Conservation (phyloP, 225 moss, liverwort and hornwort species). For the Sphagnum tenellum region DNA sequence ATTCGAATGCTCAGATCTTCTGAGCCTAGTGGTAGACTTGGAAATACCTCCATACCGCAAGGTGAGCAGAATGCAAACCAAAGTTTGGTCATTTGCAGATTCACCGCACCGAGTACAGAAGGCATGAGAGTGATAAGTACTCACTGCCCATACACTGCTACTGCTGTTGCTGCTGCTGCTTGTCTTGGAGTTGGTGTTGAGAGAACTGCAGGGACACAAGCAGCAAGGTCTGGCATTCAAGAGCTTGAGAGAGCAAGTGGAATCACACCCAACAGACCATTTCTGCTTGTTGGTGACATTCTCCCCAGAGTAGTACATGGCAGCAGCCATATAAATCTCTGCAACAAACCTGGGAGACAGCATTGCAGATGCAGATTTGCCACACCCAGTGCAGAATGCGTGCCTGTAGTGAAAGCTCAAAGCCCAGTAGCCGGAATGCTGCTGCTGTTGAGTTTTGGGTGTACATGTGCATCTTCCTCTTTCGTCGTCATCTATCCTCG, state of each 20-base stretch:
- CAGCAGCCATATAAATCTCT: conserved; percentile 60
- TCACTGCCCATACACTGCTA: conserved; percentile 46
- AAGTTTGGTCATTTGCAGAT: conserved; percentile 42
- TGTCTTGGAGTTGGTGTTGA: too few species aligned
- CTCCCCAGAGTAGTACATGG: conserved; percentile 49
- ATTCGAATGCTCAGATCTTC: not conserved
- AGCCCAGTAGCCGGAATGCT: conserved; percentile 33
- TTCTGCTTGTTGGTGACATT: conserved; percentile 22
- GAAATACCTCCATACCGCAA: conserved; percentile 47
- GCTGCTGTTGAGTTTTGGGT: conserved; percentile 18
- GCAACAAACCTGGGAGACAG: conserved; percentile 36
- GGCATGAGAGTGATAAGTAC: conserved; percentile 63
- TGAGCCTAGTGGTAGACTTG: conserved; percentile 18
- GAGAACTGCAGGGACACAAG: conserved; percentile 25
- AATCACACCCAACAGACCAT: conserved; percentile 50
- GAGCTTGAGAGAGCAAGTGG: conserved; percentile 49
- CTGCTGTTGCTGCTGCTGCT: not conserved
- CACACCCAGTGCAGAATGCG: conserved; percentile 58
- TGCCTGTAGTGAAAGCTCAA: conserved; percentile 54
- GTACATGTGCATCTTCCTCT: conserved; percentile 46
- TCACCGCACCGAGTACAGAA: conserved; percentile 50
- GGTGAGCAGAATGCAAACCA: conserved; percentile 45
- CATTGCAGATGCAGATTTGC: conserved; percentile 39
- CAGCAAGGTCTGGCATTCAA: conserved; percentile 34
- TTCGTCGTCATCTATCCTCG: conserved; percentile 43